A percentile compares a stretch with the other conserved stretches of the same genome.
Evolutionary conservation across 495 filamentous ascomycete species (phyloP).

Genomic region (Lasiosphaeriaceae sp.): DNA sequence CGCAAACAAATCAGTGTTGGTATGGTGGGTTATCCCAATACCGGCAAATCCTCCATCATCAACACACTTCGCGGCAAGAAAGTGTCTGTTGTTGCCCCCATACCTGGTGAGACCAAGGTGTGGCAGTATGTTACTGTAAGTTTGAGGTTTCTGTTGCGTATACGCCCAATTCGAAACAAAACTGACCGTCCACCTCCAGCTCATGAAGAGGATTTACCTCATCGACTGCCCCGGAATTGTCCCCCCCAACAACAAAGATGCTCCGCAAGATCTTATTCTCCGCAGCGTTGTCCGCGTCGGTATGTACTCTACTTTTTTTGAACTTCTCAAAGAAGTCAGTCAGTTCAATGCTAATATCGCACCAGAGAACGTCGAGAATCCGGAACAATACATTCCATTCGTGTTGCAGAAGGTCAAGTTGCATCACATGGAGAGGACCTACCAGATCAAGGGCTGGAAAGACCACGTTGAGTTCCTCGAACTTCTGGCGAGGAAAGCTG

Average conservation of each 20-base stretch:
- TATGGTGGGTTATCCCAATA: constrained; percentile 69
- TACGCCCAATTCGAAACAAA: too few species aligned
- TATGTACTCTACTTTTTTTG: neutral
- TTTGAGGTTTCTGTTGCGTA: too few species aligned
- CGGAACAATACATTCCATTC: constrained; percentile 89
- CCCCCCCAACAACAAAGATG: constrained; percentile 78
- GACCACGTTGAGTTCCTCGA: constrained; percentile 81
- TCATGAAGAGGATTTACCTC: constrained; percentile 91
- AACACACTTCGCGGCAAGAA: constrained; percentile 90
- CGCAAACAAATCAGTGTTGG: constrained; percentile 90
- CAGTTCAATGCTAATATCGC: neutral
- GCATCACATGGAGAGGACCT: constrained; percentile 88
- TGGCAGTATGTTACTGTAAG: constrained; percentile 71
- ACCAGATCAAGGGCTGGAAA: constrained; percentile 73
- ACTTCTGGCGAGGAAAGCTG: constrained; percentile 79
- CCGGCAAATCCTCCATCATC: constrained; percentile 89
- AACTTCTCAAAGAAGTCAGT: neutral
- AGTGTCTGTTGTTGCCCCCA: constrained; percentile 90
- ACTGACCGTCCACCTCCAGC: too few species aligned
- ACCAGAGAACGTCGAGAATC: constrained; percentile 83
- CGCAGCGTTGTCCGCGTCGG: constrained; percentile 80
- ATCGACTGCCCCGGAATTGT: constrained; percentile 98
- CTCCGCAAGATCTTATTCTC: constrained; percentile 83
- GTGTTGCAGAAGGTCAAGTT: constrained; percentile 74
- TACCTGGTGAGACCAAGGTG: constrained; percentile 93